phyloP scores from a whole-genome alignment of 2,329 filamentous ascomycete genomes.

The Aureobasidium melanogenum region DNA sequence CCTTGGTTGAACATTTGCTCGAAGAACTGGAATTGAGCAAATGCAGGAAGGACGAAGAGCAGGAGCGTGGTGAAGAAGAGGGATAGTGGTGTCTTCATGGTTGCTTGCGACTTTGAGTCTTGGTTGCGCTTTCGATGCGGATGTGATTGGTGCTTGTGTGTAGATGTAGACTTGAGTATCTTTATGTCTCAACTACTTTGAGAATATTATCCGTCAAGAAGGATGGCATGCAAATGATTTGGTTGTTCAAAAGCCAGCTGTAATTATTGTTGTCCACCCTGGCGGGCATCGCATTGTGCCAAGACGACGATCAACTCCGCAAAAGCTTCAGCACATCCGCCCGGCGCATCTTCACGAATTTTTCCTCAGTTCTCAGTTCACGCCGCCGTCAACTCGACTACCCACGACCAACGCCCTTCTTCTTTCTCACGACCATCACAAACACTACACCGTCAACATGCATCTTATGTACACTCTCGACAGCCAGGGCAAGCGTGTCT shows the following conservation, averaged over 20 bases:
- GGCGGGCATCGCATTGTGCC: background rate
- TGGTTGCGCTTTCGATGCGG: background rate
- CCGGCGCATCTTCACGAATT: background rate
- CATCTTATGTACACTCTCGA: constrained; percentile 84
- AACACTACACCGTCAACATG: constrained; percentile 34
- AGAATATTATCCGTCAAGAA: background rate
- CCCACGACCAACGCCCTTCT: background rate
- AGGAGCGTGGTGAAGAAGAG: constrained; percentile 43
- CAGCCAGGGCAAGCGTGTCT: constrained; percentile 73
- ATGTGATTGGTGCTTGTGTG: background rate
- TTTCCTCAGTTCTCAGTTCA: background rate
- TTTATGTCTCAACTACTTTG: no score
- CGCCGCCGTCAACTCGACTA: background rate
- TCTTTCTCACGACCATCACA: background rate
- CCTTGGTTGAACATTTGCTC: constrained; percentile 86
- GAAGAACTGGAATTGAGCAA: constrained; percentile 92
- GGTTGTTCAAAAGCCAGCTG: background rate
- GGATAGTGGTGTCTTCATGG: constrained; percentile 17
- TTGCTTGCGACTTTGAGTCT: background rate
- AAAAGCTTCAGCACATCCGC: background rate
- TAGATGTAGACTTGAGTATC: no score
- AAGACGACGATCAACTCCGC: background rate
- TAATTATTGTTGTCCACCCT: background rate
- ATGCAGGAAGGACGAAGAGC: constrained; percentile 44
- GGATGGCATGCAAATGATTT: no score